Percentiles rank a stretch among this genome's conserved stretches.
Conservation (phyloP, 2,329 filamentous ascomycete species). For the Fusarium humuli region DNA sequence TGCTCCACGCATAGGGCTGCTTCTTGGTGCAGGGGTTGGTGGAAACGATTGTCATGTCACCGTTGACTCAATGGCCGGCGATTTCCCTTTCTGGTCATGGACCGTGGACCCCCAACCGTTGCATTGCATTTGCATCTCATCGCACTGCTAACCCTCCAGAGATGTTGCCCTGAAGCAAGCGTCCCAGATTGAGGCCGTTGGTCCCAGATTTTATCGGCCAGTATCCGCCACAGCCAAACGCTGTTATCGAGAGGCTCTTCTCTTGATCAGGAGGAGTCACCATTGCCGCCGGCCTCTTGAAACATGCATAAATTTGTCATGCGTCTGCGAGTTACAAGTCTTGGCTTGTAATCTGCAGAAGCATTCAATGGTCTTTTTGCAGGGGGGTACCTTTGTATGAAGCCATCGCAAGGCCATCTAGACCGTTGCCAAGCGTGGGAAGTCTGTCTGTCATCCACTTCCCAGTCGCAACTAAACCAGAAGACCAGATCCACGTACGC, state of each 20-base stretch:
- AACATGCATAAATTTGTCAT: conserved; percentile 24
- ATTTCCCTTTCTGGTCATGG: conserved; percentile 37
- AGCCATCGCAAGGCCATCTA: conserved; percentile 19
- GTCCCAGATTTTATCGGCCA: conserved; percentile 27
- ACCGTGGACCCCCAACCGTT: conserved; percentile 18
- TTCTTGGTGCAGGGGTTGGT: conserved; percentile 35
- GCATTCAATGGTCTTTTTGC: neutral
- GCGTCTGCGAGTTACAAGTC: neutral
- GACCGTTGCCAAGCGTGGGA: conserved; percentile 13
- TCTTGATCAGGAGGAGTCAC: conserved; percentile 21
- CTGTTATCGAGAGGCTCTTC: neutral
- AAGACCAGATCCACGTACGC: conserved; percentile 13
- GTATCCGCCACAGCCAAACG: conserved; percentile 16
- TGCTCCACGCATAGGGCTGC: conserved; percentile 48
- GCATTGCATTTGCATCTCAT: conserved; percentile 28
- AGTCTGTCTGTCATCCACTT: neutral
- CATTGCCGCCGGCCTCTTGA: conserved; percentile 28
- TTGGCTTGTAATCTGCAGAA: conserved; percentile 29
- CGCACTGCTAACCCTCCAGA: conserved; percentile 30
- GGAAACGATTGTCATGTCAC: conserved; percentile 33
- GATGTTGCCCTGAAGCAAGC: conserved; percentile 24
- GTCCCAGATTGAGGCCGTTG: conserved; percentile 28
- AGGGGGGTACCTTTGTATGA: conserved; percentile 5
- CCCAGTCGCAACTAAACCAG: conserved; percentile 2
- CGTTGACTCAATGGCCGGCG: conserved; percentile 46